Percentiles rank a stretch among this genome's conserved stretches.
Conservation (phyloP, 2,329 filamentous ascomycete genomes). For the Penicillium verrucosum region DNA sequence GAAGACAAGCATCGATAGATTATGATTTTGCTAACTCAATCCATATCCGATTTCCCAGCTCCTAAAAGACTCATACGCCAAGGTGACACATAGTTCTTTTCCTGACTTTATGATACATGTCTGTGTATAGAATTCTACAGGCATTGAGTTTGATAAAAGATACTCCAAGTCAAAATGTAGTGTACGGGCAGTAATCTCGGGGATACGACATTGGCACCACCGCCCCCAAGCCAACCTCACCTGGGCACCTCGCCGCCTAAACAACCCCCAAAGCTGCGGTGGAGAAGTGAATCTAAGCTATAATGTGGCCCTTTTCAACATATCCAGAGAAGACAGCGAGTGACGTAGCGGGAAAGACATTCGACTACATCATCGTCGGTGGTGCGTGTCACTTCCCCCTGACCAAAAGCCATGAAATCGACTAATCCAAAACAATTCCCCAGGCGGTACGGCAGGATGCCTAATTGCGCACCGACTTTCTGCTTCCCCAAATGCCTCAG, state of each 20-base stretch:
- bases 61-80: neutral
- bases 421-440: neutral
- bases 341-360: neutral
- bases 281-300: neutral
- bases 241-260: no score
- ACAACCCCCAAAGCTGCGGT: neutral
- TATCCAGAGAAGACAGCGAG: neutral
- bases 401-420: neutral
- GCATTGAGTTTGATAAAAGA: neutral
- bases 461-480: neutral
- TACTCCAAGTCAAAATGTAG: neutral
- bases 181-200: neutral
- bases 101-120: neutral
- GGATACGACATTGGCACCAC: neutral
- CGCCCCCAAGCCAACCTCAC: neutral
- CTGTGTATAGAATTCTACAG: neutral
- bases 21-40: neutral
- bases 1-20: neutral
- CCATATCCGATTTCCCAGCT: neutral
- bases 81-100: no score
- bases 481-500: neutral
- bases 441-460: slow-evolving; percentile 1
- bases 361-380: slow-evolving; percentile 2
- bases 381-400: neutral
- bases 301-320: neutral